Evolutionary conservation across 164 flowering plant species (phyloP), one percentile per base, ranked within the genome.

Genomic region (Tetrastigma voinierianum): DNA sequence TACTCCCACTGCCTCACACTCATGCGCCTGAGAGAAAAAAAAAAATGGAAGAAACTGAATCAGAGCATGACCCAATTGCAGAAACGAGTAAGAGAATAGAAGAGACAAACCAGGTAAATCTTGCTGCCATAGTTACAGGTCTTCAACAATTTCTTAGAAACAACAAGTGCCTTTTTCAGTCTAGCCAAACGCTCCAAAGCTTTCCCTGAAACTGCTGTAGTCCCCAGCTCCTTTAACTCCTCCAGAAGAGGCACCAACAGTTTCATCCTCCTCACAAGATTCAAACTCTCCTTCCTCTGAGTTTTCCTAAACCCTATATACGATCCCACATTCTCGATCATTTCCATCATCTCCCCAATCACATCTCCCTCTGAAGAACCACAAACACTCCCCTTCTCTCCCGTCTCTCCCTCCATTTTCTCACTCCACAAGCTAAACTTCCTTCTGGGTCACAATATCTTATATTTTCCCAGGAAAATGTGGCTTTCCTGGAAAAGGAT

Each of bases 231-330:
- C 54, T 64, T 66, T 1, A 76, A 60, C 72, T 80, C 83, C 21
- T 80, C 77, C 53, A 80, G 21, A 40, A 80, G 71, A 4, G 83
- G 83, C n/a, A 69, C 44, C 65, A 80, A 46, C 53, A 80, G 76
- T 76, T 71, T 74, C 72, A 80, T 52, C 51, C 77, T 70, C 72
- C 83, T 68, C 59, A 71, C 83, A 65, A 80, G 48, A 32, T 72
- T 71, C 69, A 74, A 60, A 59, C 80, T 65, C 62, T 80, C 80
- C 63, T 71, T 80, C 63, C 68, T 68, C 46, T 73, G 80, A 6
- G 74, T 74, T 46, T 32, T 69, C 62, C 83, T 51, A 45, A 24
- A 80, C 55, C 64, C 72, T 14, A 32, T 49, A 48, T 65, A 76
- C 0, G 67, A 66, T 56, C 78, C 80, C 12, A 69, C 66, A n/a